Base-by-base conservation (phyloP, 2,329 filamentous ascomycete genomes). In the Penicillium sp. region DNA sequence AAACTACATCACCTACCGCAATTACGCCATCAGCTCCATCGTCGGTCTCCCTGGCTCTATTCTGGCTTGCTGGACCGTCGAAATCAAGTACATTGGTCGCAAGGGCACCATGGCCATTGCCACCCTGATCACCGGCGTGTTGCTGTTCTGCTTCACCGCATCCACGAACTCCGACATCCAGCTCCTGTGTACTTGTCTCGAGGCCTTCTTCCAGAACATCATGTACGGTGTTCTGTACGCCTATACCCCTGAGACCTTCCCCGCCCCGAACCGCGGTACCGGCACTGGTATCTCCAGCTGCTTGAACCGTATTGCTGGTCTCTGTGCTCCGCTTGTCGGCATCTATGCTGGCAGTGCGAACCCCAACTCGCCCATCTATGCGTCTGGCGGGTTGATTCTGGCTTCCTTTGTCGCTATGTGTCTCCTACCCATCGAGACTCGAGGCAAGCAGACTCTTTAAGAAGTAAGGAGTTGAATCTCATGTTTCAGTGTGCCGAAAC, bases 21-120 rank as follows among this genome's bases (percentile, higher is more conserved):
- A 91, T 78, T 93, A 92, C 71, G 87, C 87, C 69, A 92, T 95
- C 70, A 89, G 89, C 14, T 89, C 88, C 38, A 77, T 90, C 35
- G 82, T 87, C 45, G 90, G 90, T 39, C 83, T 94, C 1, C 89
- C 90, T 0, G 90, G 90, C 29, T 89, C 86, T 42, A 73, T 94
- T 11, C 76, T 94, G 16, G 90, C 88, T 13, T 88, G 86, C 55
- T 90, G 84, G 66, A 85, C 88, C 1, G 89, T 95, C 54, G 81
- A 88, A 42, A 74, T 86, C 34, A 89, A 88, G 68, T 91, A 79
- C 60, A 65, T 84, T 26, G 82, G 82, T 20, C 79, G 82, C 42
- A 83, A 82, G 66, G 79, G 80, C 14, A 85, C 82, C 2, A 82
- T 84, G 77, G 79, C 80, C 16, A 70, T 81, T 48, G 74, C 78